A percentile compares a stretch with the other conserved stretches of the same genome.
Evolutionary conservation across 805 yeast species (phyloP).

Genomic region (Kodamaea fukazawae): DNA sequence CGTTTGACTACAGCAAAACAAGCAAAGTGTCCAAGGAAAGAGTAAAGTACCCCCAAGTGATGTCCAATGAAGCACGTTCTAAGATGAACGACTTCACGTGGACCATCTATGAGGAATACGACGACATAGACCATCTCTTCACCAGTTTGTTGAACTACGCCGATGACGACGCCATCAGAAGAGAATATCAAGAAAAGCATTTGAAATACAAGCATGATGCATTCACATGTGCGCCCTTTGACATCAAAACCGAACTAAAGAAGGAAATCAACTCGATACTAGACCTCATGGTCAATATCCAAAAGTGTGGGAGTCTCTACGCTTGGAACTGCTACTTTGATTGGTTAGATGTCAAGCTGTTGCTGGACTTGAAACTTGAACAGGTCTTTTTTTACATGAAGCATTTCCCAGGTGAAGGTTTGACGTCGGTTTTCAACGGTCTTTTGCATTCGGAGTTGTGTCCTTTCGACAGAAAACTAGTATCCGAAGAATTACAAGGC

Average conservation of each 20-base stretch:
- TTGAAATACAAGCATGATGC: conserved; percentile 56
- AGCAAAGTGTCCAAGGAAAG: conserved; percentile 44
- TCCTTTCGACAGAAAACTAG: conserved; percentile 43
- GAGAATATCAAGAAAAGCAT: conserved; percentile 55
- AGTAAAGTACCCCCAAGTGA: conserved; percentile 44
- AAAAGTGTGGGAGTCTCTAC: conserved; percentile 48
- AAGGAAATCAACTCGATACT: conserved; percentile 52
- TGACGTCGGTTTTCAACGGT: conserved; percentile 61
- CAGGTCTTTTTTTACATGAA: conserved; percentile 51
- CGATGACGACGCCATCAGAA: conserved; percentile 61
- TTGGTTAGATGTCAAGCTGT: conserved; percentile 57
- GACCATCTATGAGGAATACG: conserved; percentile 44
- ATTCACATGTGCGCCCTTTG: conserved; percentile 55
- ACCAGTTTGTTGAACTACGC: conserved; percentile 52
- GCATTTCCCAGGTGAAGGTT: conserved; percentile 57
- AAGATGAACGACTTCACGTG: conserved; percentile 41
- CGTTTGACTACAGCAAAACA: conserved; percentile 44
- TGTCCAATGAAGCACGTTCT: conserved; percentile 39
- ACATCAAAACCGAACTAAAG: conserved; percentile 22
- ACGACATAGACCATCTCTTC: conserved; percentile 55
- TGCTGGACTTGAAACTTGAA: conserved; percentile 48
- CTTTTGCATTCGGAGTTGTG: conserved; percentile 68
- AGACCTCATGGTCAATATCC: conserved; percentile 70
- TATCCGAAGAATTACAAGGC: conserved; percentile 1
- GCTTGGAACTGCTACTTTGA: conserved; percentile 78